Base-by-base conservation (phyloP, 2,329 filamentous ascomycete species). In the Simplicillium sp. region DNA sequence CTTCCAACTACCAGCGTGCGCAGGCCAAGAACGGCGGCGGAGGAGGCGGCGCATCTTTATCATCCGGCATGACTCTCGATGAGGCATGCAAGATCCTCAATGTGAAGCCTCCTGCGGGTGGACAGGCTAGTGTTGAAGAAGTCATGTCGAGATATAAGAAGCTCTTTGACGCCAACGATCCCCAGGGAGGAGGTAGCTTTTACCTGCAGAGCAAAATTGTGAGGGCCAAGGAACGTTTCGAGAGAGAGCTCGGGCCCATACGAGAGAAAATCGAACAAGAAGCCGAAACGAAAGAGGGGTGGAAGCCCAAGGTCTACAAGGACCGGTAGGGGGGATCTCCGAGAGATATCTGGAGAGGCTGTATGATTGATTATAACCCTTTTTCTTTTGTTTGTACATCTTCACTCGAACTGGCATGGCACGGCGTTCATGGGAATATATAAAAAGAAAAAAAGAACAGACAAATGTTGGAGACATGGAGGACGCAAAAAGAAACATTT, bases 51-150 rank as follows among this genome's bases (percentile, higher is more conserved):
- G 67, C 75, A n/a, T 61, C 59, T 28, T 56, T 72, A 46, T 71
- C 79, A 20, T 77, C 78, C 5, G 86, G 88, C 58, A 83, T 97
- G 64, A 92, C 88, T 8, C 80, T 98, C 55, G 87, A 95, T 52
- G 92, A 98, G 71, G 92, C 92, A 40, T 97, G 88, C 77, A 87
- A 88, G 66, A 96, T 98, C 57, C 77, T 98, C 48, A 94, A 98
- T 61, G 88, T 98, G 52, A 87, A 90, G 61, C 87, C 89, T 31
- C 89, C 90, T 2, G 50, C 57, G 15, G 77, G 73, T 46, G 87
- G 86, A 36, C 74, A 87, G 58, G 74, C 82, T 44, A 84, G 89
- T 58, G 69, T 89, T 59, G 85, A 89, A 53, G 74, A 83, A 49
- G 80, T 95, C 41, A 82, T 84, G 65, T 80, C 84, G 52, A 76